Percentiles rank a stretch among this genome's conserved stretches.
Evolutionary conservation across 495 filamentous ascomycete species (phyloP).

Genomic region (Aspergillus haitiensis): DNA sequence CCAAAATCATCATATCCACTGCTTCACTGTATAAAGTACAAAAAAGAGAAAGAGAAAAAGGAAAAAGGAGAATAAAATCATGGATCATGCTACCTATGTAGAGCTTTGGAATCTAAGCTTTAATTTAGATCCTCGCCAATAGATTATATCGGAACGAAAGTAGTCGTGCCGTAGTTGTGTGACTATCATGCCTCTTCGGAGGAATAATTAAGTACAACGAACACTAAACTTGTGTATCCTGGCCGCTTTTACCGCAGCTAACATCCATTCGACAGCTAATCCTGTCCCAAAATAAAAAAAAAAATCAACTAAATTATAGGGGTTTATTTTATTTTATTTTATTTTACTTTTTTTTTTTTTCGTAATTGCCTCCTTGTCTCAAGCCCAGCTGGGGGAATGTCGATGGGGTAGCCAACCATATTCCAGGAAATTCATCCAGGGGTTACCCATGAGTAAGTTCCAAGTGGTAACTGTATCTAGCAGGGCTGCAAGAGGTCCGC

Average conservation of each 20-base stretch:
- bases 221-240: constrained; percentile 2
- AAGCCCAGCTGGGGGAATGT: background rate
- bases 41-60: too few species aligned
- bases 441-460: constrained; percentile 7
- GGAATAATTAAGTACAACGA: too few species aligned
- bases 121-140: background rate
- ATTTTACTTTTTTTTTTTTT: constrained; percentile 5
- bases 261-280: background rate
- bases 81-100: too few species aligned
- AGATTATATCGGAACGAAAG: background rate
- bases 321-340: background rate
- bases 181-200: too few species aligned
- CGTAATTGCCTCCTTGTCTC: background rate
- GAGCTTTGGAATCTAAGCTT: too few species aligned
- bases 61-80: too few species aligned
- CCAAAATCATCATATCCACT: too few species aligned
- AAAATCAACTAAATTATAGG: background rate
- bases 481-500: constrained; percentile 12
- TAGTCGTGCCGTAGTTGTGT: too few species aligned
- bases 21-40: too few species aligned
- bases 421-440: background rate
- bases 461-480: background rate
- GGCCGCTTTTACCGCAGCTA: constrained; percentile 21
- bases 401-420: constrained; percentile 4
- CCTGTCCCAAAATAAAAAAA: background rate